Percentiles rank a stretch among this genome's conserved stretches.
phyloP scores from a whole-genome alignment of 257 asterid species.

The Dorcoceras hygrometricum region DNA sequence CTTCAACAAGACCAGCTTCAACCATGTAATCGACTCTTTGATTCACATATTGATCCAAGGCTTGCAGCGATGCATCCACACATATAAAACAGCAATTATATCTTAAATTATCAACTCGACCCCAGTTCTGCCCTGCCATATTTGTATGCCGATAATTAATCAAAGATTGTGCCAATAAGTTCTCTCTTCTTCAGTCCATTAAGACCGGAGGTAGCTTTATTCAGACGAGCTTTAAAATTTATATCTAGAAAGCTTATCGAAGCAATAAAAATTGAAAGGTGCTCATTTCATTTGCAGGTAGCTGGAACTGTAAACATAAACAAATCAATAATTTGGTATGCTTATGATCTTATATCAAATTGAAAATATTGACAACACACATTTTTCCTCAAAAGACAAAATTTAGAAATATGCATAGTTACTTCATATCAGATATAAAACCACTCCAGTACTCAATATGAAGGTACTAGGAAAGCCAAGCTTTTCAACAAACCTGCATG shows the following conservation, averaged over 20 bases:
- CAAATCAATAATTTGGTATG: background rate
- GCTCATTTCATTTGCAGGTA: background rate
- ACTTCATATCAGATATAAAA: background rate
- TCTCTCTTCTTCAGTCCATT: slow-evolving; percentile 2
- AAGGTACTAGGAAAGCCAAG: slow-evolving; percentile 14
- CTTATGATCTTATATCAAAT: background rate
- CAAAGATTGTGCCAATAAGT: background rate
- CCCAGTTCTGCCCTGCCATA: slow-evolving; percentile 99
- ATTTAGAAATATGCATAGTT: background rate
- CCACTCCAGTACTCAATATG: background rate
- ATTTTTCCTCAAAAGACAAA: background rate
- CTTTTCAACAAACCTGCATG: slow-evolving; percentile 58
- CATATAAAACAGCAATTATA: slow-evolving; percentile 74
- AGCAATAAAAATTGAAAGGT: background rate
- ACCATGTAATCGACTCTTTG: slow-evolving; percentile 83
- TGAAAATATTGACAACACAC: background rate
- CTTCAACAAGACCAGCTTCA: slow-evolving; percentile 68
- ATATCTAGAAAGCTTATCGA: background rate
- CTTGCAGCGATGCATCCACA: slow-evolving; percentile 79
- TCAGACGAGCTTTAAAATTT: background rate
- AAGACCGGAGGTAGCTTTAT: background rate
- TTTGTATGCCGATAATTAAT: background rate
- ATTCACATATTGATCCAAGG: slow-evolving; percentile 66
- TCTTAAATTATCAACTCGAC: slow-evolving; percentile 67
- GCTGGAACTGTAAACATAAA: background rate